Evolutionary conservation across 1,139 yeast genomes (phyloP).

Genomic region (Petasospora rhodanensis): DNA sequence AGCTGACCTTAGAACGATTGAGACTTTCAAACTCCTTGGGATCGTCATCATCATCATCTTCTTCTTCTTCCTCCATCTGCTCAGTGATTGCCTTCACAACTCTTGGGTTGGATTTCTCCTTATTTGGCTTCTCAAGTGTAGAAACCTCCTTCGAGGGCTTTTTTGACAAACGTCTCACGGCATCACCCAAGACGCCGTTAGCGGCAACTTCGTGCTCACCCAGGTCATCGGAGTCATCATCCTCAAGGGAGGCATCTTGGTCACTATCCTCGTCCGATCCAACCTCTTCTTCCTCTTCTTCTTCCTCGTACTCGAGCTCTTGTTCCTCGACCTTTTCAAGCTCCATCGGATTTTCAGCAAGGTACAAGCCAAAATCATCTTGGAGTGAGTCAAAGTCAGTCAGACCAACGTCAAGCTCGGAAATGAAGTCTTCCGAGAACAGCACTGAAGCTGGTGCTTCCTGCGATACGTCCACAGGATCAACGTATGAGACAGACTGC

Average conservation of each 20-base stretch:
- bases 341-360: conserved; percentile 4
- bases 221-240: too few relatives aligned
- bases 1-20: not conserved
- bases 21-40: not conserved
- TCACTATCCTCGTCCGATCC: too few relatives aligned
- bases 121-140: conserved; percentile 1
- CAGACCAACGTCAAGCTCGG: conserved; percentile 1
- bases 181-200: too few relatives aligned
- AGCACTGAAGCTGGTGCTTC: not conserved
- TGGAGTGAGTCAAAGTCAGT: conserved; percentile 9
- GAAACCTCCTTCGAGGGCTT: too few relatives aligned
- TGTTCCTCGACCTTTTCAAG: not conserved
- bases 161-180: too few relatives aligned
- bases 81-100: not conserved
- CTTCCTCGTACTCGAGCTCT: conserved; percentile 1
- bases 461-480: not conserved
- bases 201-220: too few relatives aligned
- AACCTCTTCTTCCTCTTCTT: not conserved
- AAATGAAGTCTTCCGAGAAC: too few relatives aligned
- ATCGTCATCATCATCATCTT: conserved; percentile 1
- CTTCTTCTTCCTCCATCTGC: conserved; percentile 1
- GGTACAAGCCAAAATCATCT: conserved; percentile 4
- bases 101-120: not conserved
- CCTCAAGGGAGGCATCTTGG: too few relatives aligned
- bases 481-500: not conserved